A percentile compares a stretch with the other conserved stretches of the same genome.
phyloP scores from a whole-genome alignment of 164 flowering plant species.

The Nymphaea thermarum region DNA sequence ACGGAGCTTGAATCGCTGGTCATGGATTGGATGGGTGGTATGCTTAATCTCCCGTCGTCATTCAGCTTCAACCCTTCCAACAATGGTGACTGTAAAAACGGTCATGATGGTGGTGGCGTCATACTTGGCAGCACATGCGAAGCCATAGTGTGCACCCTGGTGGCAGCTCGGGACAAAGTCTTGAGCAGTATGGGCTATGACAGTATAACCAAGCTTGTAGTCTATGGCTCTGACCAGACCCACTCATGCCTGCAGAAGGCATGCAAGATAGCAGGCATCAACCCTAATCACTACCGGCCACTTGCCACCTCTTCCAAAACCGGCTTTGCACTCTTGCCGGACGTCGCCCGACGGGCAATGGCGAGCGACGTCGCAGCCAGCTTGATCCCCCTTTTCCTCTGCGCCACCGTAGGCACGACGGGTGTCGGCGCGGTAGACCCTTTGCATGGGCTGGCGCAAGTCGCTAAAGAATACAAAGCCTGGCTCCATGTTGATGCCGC shows the following conservation, averaged over 20 bases:
- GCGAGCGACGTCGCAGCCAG: slow-evolving; percentile 47
- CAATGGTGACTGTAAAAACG: no score
- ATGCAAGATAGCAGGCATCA: slow-evolving; percentile 83
- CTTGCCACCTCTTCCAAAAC: slow-evolving; percentile 57
- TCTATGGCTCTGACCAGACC: slow-evolving; percentile 79
- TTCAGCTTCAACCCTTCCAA: no score
- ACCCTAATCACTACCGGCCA: slow-evolving; percentile 53
- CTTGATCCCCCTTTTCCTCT: slow-evolving; percentile 61
- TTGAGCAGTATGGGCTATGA: slow-evolving; percentile 49
- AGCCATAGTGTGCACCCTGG: slow-evolving; percentile 64
- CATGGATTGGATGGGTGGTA: slow-evolving; percentile 84
- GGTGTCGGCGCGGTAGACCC: slow-evolving; percentile 94
- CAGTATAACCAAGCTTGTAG: slow-evolving; percentile 62
- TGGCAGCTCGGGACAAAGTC: slow-evolving; percentile 77
- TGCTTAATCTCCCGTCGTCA: slow-evolving; percentile 52
- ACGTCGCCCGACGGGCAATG: slow-evolving; percentile 37
- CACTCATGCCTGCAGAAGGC: slow-evolving; percentile 80
- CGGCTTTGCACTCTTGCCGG: slow-evolving; percentile 62
- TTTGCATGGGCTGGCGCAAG: slow-evolving; percentile 47
- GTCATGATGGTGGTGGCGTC: not conserved
- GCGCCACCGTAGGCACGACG: slow-evolving; percentile 90
- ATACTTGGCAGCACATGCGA: slow-evolving; percentile 22
- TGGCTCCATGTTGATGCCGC: slow-evolving; percentile 98
- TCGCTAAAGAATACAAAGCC: slow-evolving; percentile 43
- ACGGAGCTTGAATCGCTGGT: slow-evolving; percentile 94